A percentile compares a stretch with the other conserved stretches of the same genome.
Evolutionary conservation across 2,329 filamentous ascomycete species (phyloP).

Genomic region (Talaromyces sp.): DNA sequence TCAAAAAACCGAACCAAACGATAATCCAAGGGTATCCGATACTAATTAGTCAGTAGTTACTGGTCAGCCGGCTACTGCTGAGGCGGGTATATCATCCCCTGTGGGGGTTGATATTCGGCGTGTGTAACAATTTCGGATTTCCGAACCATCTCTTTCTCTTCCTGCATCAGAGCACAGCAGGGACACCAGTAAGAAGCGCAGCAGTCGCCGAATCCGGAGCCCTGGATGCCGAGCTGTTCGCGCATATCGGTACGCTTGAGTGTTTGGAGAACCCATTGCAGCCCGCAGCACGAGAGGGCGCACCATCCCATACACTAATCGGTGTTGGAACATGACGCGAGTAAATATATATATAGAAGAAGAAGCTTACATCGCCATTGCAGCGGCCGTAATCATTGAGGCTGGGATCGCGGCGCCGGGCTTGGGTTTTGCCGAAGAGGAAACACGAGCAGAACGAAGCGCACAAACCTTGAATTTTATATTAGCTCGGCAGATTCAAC

Average conservation of each 20-base stretch:
- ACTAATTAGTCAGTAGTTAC: background rate
- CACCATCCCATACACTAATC: constrained; percentile 32
- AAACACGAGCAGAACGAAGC: constrained; percentile 27
- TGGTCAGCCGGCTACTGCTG: background rate
- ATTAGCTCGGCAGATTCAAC: background rate
- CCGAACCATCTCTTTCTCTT: constrained; percentile 49
- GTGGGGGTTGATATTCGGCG: constrained; percentile 22
- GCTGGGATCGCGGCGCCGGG: constrained; percentile 26
- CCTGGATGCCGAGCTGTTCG: constrained; percentile 51
- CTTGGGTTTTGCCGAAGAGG: constrained; percentile 27
- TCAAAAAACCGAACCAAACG: background rate
- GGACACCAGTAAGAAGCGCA: constrained; percentile 52
- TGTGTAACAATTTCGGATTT: background rate
- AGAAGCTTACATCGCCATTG: constrained; percentile 24
- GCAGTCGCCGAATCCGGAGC: constrained; percentile 48
- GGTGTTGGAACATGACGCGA: background rate
- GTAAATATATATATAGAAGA: background rate
- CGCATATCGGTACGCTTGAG: constrained; percentile 54
- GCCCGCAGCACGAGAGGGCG: constrained; percentile 24
- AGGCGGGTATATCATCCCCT: constrained; percentile 17
- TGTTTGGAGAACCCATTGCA: constrained; percentile 43
- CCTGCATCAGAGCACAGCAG: constrained; percentile 56
- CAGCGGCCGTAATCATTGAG: constrained; percentile 22
- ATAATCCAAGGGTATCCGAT: background rate
- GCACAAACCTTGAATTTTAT: constrained; percentile 20